A percentile compares a stretch with the other conserved stretches of the same genome.
These are phyloP conservation scores for Trypanosoma avium DNA, from an alignment of 208 protist genomes.

Conservation along the genomic window DNA sequence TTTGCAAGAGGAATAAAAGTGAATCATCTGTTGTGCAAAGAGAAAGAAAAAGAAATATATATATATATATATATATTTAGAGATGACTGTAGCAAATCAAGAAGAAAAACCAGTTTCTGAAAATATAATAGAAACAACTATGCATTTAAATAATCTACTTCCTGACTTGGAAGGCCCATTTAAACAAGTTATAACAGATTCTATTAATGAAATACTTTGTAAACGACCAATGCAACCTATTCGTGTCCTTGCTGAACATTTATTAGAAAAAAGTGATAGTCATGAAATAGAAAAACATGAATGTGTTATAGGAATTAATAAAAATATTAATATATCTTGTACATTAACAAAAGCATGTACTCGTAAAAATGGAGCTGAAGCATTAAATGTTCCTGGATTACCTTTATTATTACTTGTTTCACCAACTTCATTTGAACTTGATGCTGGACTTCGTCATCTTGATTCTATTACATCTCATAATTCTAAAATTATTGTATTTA, in stretches of 20 bases:
- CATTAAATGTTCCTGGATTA: conserved; percentile 6
- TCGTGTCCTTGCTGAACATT: conserved; percentile 44
- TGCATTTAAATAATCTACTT: conserved; percentile 22
- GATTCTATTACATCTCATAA: conserved; percentile 18
- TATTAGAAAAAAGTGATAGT: conserved; percentile 21
- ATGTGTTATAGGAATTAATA: conserved; percentile 4
- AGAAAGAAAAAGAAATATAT: too few species aligned
- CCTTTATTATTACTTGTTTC: conserved; percentile 30
- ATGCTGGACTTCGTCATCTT: conserved; percentile 35
- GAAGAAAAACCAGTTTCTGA: too few species aligned
- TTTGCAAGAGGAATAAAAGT: too few species aligned
- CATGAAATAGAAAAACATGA: conserved; percentile 13
- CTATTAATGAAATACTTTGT: conserved; percentile 54
- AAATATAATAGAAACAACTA: too few species aligned
- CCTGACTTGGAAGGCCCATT: conserved; percentile 57
- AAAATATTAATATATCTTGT: neutral
- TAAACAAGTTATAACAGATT: conserved; percentile 40
- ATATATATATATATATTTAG: too few species aligned
- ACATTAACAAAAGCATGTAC: conserved; percentile 21
- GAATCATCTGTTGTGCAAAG: too few species aligned
- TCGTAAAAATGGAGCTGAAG: conserved; percentile 4
- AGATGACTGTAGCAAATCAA: too few species aligned
- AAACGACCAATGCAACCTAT: conserved; percentile 50
- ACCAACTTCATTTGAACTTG: conserved; percentile 49
- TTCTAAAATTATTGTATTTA: conserved; percentile 43